Evolutionary conservation across 106 monocot species (phyloP).

Genomic region (Amphibolis antarctica): DNA sequence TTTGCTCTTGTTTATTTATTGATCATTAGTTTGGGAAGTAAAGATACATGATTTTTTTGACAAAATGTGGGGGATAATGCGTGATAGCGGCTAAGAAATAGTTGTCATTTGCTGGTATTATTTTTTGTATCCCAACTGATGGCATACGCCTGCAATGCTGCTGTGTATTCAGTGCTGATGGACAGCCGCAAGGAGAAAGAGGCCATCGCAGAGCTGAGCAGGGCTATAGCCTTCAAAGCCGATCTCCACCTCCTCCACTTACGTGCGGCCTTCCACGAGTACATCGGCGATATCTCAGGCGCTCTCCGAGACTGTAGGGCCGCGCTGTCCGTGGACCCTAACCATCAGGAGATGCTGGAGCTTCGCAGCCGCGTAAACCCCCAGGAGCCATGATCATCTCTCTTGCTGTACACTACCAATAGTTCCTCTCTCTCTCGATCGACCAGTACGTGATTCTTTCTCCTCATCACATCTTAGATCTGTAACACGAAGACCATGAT

Average conservation of each 20-base stretch:
- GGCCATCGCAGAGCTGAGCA: constrained; percentile 72
- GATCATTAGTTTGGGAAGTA: not conserved
- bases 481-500: too few species aligned
- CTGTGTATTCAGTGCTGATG: constrained; percentile 55
- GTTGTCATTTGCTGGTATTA: too few species aligned
- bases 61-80: not conserved
- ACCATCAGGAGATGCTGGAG: constrained; percentile 94
- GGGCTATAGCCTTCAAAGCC: constrained; percentile 84
- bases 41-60: not conserved
- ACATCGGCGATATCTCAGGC: constrained; percentile 56
- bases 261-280: constrained; percentile 92
- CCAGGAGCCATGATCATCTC: constrained; percentile 63
- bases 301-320: constrained; percentile 91
- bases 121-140: too few species aligned
- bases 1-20: constrained; percentile 9
- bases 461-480: too few species aligned
- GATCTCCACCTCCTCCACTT: constrained; percentile 90
- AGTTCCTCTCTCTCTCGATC: too few species aligned
- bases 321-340: constrained; percentile 86
- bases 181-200: constrained; percentile 86
- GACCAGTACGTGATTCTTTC: too few species aligned
- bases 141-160: not conserved
- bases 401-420: too few species aligned
- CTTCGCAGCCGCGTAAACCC: constrained; percentile 76
- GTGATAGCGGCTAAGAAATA: too few species aligned